These are phyloP conservation scores for Xylariaceae sp. DNA, from an alignment of 2,329 filamentous ascomycete species.

Conservation along the genomic window DNA sequence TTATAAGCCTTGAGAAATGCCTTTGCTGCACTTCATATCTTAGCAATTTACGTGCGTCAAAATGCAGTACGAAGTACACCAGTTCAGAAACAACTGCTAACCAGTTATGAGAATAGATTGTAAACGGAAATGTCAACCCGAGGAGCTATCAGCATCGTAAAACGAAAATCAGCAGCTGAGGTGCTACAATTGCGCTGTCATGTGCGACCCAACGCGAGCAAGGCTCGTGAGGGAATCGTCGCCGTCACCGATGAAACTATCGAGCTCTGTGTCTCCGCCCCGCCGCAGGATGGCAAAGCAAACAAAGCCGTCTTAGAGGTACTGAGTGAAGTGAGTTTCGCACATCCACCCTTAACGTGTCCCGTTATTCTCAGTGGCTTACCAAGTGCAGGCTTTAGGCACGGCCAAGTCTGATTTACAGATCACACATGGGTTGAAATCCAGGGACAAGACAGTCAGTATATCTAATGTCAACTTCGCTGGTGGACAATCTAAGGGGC, in stretches of 20 bases:
- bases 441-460: constrained; percentile 57
- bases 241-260: constrained; percentile 54
- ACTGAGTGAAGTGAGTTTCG: constrained; percentile 48
- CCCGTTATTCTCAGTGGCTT: not conserved
- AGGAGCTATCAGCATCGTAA: constrained; percentile 46
- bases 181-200: constrained; percentile 60
- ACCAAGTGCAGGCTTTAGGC: constrained; percentile 46
- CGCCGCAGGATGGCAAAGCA: constrained; percentile 62
- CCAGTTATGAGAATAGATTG: not conserved
- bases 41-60: not conserved
- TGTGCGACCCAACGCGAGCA: constrained; percentile 63
- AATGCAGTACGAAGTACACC: not conserved
- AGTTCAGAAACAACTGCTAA: not conserved
- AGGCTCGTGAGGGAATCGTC: constrained; percentile 56
- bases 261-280: constrained; percentile 62
- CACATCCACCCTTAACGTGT: not conserved
- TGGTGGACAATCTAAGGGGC: constrained; percentile 15
- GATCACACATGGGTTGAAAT: constrained; percentile 60
- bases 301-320: constrained; percentile 63
- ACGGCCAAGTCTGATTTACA: constrained; percentile 61
- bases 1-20: not conserved
- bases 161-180: constrained; percentile 40
- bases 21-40: not conserved
- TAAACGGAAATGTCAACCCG: constrained; percentile 35
- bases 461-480: constrained; percentile 28